These are phyloP conservation scores for Calocybe gangraenosa DNA, from an alignment of 768 basidiomycete species.

Conservation along the genomic window DNA sequence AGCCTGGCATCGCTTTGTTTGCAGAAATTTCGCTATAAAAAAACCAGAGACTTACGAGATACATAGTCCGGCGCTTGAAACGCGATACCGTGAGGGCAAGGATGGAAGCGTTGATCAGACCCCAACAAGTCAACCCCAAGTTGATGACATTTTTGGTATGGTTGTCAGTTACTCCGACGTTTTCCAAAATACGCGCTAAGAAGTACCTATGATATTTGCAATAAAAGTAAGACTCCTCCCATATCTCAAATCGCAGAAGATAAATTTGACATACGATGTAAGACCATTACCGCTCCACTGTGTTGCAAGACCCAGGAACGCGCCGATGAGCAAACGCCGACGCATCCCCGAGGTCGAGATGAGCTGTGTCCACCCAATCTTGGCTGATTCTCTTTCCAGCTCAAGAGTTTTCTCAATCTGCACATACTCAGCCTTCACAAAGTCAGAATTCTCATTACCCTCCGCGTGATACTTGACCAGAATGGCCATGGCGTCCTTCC, in stretches of 20 bases:
- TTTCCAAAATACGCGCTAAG: constrained; percentile 50
- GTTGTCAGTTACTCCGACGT: constrained; percentile 47
- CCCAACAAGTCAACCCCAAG: constrained; percentile 50
- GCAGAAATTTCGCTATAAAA: not conserved
- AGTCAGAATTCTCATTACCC: constrained; percentile 47
- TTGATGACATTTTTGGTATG: constrained; percentile 55
- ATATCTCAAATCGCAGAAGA: not conserved
- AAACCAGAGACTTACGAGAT: constrained; percentile 34
- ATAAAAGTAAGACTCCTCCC: too few relatives aligned
- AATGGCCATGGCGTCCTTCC: constrained; percentile 41
- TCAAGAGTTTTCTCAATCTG: constrained; percentile 55
- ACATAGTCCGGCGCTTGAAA: constrained; percentile 43
- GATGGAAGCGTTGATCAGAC: constrained; percentile 47
- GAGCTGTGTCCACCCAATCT: constrained; percentile 44
- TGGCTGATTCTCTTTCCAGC: constrained; percentile 43
- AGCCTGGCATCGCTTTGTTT: constrained; percentile 22
- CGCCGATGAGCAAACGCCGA: constrained; percentile 41
- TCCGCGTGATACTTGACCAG: constrained; percentile 60
- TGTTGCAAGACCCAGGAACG: constrained; percentile 52
- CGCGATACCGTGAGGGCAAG: constrained; percentile 46
- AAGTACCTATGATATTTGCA: constrained; percentile 39
- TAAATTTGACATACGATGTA: constrained; percentile 30
- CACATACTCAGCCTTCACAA: constrained; percentile 54
- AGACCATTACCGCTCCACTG: constrained; percentile 66
- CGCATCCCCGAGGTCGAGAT: constrained; percentile 47